Conservation (phyloP, 2,329 filamentous ascomycete species). For the Aaosphaeria arxii region DNA sequence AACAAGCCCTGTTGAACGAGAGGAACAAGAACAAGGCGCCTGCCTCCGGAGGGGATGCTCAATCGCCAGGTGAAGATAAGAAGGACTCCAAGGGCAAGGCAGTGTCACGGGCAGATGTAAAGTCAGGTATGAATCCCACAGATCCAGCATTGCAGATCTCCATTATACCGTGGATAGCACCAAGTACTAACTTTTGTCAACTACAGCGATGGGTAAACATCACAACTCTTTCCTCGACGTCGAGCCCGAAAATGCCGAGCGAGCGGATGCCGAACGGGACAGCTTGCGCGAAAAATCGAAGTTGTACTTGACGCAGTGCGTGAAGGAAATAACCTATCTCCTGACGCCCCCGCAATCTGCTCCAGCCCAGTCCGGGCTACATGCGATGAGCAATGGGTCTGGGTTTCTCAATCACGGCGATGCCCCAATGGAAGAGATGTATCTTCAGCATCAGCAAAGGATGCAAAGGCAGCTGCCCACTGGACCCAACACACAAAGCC, state of each 20-base stretch:
- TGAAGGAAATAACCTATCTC: constrained; percentile 67
- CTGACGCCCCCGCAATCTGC: constrained; percentile 63
- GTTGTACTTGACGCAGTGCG: constrained; percentile 62
- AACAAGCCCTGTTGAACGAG: constrained; percentile 83
- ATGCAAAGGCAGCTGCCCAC: constrained; percentile 43
- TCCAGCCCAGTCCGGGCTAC: constrained; percentile 48
- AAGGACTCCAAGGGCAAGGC: constrained; percentile 32
- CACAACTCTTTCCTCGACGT: constrained; percentile 53
- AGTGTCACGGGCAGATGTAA: constrained; percentile 7
- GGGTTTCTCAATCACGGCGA: constrained; percentile 50
- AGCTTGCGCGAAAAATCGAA: constrained; percentile 61
- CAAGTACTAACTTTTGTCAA: constrained; percentile 18
- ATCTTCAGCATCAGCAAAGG: constrained; percentile 57
- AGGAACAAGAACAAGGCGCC: constrained; percentile 63
- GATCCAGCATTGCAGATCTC: not conserved
- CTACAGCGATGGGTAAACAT: constrained; percentile 45
- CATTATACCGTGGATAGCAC: not conserved
- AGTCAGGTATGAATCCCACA: constrained; percentile 7
- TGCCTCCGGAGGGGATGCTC: constrained; percentile 48
- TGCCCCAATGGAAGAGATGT: constrained; percentile 58
- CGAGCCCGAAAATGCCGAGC: constrained; percentile 41
- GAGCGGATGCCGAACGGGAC: constrained; percentile 54
- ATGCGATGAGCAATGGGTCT: constrained; percentile 31
- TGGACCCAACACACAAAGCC: constrained; percentile 54
- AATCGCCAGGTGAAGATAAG: constrained; percentile 39